Evolutionary conservation across 768 basidiomycete species (phyloP), one percentile per base, ranked within the genome.

Genomic region (Glaciozyma martinii): DNA sequence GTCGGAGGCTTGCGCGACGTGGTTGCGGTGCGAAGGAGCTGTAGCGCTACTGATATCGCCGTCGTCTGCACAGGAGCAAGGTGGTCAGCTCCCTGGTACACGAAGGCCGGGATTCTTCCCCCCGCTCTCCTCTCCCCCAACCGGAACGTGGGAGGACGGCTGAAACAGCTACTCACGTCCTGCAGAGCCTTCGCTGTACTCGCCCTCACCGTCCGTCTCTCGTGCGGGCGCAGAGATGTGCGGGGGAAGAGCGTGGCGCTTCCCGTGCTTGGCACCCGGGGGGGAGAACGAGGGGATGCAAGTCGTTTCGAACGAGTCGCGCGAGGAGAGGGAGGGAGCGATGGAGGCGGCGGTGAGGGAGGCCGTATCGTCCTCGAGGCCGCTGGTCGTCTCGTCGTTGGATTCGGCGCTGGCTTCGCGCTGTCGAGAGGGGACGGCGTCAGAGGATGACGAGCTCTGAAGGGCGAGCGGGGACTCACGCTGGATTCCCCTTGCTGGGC

Each of bases 41-140:
- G 85, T 84, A 71, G 84, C 85, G 53, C 84, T 86, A 75, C 91
- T 90, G 62, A 92, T 81, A 76, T 92, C 90, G 62, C 90, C 90
- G 73, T 92, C 90, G 76, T 92, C 68, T 70, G 60, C 10, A 1
- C n/a, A n/a, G n/a, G n/a, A 3, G 1, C 9, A 29, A 27, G 33
- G 19, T 12, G 5, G 55, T n/a, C 10, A 10, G 40, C 30, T 23
- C 18, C 19, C 15, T 27, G 12, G n/a, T n/a, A 56, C 21, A 1
- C 23, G 15, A 8, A 21, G 4, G 32, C 33, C 27, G 23, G 37
- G 40, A n/a, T 6, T n/a, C 55, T 40, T 15, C 33, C 40, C 3
- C 15, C 18, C 37, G 29, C 33, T 2, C 19, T 3, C 53, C 23
- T 7, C 13, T 29, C 37, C 25, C 16, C 15, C 37, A 13, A 33